phyloP scores from a whole-genome alignment of 805 yeast genomes.

The Metschnikowia baotianmanensis region DNA sequence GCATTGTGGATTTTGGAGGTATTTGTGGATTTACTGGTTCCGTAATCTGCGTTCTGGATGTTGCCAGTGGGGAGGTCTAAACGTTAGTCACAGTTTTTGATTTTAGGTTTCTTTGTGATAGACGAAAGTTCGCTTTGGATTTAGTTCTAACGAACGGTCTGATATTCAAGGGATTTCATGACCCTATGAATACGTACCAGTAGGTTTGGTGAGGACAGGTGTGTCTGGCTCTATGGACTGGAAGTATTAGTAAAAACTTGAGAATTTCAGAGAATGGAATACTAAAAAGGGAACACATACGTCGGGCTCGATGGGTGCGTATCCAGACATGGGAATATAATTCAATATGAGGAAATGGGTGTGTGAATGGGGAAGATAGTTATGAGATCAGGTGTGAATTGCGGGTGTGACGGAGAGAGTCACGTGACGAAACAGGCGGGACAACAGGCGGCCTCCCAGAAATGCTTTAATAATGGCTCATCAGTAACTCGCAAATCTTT shows the following conservation, averaged over 20 bases:
- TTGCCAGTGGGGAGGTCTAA: conserved; percentile 8
- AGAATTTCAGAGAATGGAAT: too few relatives aligned
- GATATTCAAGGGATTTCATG: too few relatives aligned
- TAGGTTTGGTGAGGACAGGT: conserved; percentile 2
- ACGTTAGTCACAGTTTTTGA: neutral
- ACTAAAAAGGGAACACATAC: conserved; percentile 6
- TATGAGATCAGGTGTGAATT: neutral
- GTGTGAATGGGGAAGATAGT: too few relatives aligned
- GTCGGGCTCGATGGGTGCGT: conserved; percentile 13
- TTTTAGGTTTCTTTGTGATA: too few relatives aligned
- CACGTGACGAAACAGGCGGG: neutral
- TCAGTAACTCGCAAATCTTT: too few relatives aligned
- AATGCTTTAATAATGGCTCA: too few relatives aligned
- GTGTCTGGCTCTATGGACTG: conserved; percentile 11
- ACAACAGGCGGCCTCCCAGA: too few relatives aligned
- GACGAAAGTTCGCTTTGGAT: too few relatives aligned
- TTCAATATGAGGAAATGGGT: neutral
- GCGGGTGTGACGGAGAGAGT: neutral
- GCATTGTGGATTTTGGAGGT: conserved; percentile 43
- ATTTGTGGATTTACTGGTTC: neutral
- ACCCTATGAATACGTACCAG: conserved; percentile 9
- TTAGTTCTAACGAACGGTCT: too few relatives aligned
- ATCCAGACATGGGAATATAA: conserved; percentile 7
- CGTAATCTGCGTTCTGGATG: neutral
- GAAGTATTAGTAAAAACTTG: conserved; percentile 4